phyloP scores from a whole-genome alignment of 176 grass and related monocot species.

The Ensete glaucum region DNA sequence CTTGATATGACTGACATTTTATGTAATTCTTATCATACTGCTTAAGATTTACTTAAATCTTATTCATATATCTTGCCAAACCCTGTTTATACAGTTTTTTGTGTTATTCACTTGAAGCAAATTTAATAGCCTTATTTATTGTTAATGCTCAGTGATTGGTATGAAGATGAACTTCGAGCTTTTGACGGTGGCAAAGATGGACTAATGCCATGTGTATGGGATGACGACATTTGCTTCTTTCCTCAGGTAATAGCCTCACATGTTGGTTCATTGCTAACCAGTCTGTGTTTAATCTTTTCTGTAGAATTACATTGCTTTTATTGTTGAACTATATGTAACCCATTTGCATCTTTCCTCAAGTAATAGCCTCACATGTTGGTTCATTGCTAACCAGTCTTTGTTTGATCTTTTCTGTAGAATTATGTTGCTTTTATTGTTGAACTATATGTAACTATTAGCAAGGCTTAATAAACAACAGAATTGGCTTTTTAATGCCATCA shows the following conservation, averaged over 20 bases:
- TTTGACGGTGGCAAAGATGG: conserved; percentile 79
- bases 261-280: conserved; percentile 13
- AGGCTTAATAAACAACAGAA: too few relatives aligned
- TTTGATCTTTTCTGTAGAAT: too few relatives aligned
- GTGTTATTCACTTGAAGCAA: background rate
- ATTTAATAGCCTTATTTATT: conserved; percentile 22
- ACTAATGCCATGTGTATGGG: conserved; percentile 83
- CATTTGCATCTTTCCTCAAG: conserved; percentile 81
- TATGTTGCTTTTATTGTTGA: too few relatives aligned
- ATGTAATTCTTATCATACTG: too few relatives aligned
- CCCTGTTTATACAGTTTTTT: background rate
- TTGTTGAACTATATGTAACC: background rate
- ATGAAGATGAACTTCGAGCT: conserved; percentile 93
- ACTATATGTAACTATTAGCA: too few relatives aligned
- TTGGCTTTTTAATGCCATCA: background rate
- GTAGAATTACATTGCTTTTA: too few relatives aligned
- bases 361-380: conserved; percentile 33
- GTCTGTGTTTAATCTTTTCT: background rate
- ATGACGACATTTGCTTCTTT: conserved; percentile 75
- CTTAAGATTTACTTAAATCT: too few relatives aligned
- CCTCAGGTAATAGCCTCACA: conserved; percentile 61
- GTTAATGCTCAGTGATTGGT: conserved; percentile 54
- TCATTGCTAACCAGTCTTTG: conserved; percentile 6
- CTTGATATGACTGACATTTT: background rate
- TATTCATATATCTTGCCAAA: background rate